Base-by-base conservation (phyloP, 2,329 filamentous ascomycete genomes). In the Aspergillus versicolor region DNA sequence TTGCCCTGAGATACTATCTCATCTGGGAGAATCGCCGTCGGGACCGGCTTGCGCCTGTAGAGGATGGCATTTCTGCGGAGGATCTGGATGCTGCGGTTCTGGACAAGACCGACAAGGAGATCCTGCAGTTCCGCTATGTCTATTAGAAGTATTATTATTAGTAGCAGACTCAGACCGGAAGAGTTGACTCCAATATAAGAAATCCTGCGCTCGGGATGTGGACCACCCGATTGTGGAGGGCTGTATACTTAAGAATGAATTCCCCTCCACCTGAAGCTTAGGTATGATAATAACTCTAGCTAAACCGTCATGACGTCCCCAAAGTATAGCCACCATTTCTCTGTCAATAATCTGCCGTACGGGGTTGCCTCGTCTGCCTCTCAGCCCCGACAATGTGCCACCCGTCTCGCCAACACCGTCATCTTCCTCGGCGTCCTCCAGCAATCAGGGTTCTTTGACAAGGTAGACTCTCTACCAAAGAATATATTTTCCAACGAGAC, bases 321-420 rank as follows among this genome's bases (percentile, higher is more conserved):
- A 12, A 48, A 55, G 2, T 68, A 66, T 27, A 57, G 54, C n/a
- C 57, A 57, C 32, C 65, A 69, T 21, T 84, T 84, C 62, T 82
- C 80, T 0, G 65, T 81, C 41, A 67, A 73, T 19, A 84, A 84
- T 57, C 79, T 84, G 40, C 82, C 82, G 0, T 84, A 81, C 49
- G 81, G 81, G 9, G 75, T 84, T 12, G 80, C 78, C 22, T 82
- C 79, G 0, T 77, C 75, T 0, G 43, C 58, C 7, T 58, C 58
- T 0, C 75, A 79, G 53, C 53, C 67, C 3, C 79, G 75, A 32
- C 75, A 79, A 56, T 77, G 77, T 44, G 83, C 74, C 1, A 85
- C 83, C 0, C 76, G 83, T 40, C 68, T 84, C 11, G 69, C 74
- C 9, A 76, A 85, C 52, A 71, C 72, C 5, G 79, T 85, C 0